Conservation (phyloP, 306 rosid genomes). For the Lathyrus oleraceus region DNA sequence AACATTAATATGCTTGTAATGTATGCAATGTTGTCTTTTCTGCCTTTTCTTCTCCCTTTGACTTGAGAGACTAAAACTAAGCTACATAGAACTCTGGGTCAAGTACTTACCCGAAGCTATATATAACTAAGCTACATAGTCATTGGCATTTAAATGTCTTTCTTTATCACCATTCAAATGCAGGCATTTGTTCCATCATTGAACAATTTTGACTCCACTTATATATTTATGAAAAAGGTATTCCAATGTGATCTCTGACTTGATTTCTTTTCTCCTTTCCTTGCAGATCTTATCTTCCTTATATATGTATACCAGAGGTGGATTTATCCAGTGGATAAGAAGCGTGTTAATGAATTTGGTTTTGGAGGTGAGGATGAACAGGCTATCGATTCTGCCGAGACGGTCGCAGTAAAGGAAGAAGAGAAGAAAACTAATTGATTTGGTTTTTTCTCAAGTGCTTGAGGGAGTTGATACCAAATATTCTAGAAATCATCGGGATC, state of each 20-base stretch:
- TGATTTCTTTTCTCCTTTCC: conserved; percentile 32
- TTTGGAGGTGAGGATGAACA: conserved; percentile 85
- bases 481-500: conserved; percentile 30
- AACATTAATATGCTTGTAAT: conserved; percentile 2
- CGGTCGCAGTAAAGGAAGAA: conserved; percentile 55
- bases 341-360: conserved; percentile 92
- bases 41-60: neutral
- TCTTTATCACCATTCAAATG: neutral
- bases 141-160: neutral
- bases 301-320: conserved; percentile 86
- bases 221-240: neutral
- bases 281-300: conserved; percentile 90
- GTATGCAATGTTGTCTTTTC: neutral
- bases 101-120: neutral
- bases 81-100: neutral
- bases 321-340: conserved; percentile 92
- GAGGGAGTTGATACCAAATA: conserved; percentile 3
- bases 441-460: conserved; percentile 35
- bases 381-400: conserved; percentile 42
- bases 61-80: neutral
- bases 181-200: neutral
- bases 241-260: neutral
- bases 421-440: conserved; percentile 92
- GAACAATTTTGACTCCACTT: neutral
- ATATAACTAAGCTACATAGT: neutral